Percentiles rank a stretch among this genome's conserved stretches.
Conservation (phyloP, 78 protist species). For the Dictyostelium capitatum region DNA sequence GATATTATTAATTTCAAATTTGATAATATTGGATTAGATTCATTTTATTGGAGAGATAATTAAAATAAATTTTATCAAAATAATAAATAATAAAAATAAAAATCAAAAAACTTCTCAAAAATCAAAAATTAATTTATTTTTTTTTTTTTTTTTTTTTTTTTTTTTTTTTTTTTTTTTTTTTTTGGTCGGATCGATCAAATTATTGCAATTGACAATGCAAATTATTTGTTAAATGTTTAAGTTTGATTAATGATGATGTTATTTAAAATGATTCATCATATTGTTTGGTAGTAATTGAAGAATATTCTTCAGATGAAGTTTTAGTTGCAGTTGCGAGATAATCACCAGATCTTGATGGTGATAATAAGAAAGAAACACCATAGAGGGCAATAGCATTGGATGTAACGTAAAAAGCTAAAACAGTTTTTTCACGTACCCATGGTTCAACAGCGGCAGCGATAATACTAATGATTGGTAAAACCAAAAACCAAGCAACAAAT, state of each 20-base stretch:
- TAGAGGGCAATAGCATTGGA: slow-evolving; percentile 59
- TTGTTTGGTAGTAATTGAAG: background rate
- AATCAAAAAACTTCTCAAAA: too few species aligned
- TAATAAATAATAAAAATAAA: too few species aligned
- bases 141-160: background rate
- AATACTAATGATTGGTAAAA: slow-evolving; percentile 65
- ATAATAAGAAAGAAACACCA: slow-evolving; percentile 48
- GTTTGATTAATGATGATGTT: background rate
- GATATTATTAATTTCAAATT: background rate
- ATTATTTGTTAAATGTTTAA: background rate
- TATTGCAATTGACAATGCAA: background rate
- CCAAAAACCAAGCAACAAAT: slow-evolving; percentile 77
- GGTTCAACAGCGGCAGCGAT: slow-evolving; percentile 79
- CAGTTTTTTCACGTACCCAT: slow-evolving; percentile 71
- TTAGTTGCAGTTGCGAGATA: slow-evolving; percentile 33
- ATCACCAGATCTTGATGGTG: slow-evolving; percentile 73
- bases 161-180: background rate
- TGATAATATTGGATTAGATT: background rate
- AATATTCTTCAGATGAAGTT: background rate
- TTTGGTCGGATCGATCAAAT: background rate
- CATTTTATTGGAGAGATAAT: background rate
- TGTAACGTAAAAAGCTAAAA: slow-evolving; percentile 73
- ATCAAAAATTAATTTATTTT: background rate
- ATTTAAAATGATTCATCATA: background rate
- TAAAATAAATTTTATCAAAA: too few species aligned